These are phyloP conservation scores for Pythium apleroticum DNA, from an alignment of 352 stramenopile genomes.

Conservation along the genomic window DNA sequence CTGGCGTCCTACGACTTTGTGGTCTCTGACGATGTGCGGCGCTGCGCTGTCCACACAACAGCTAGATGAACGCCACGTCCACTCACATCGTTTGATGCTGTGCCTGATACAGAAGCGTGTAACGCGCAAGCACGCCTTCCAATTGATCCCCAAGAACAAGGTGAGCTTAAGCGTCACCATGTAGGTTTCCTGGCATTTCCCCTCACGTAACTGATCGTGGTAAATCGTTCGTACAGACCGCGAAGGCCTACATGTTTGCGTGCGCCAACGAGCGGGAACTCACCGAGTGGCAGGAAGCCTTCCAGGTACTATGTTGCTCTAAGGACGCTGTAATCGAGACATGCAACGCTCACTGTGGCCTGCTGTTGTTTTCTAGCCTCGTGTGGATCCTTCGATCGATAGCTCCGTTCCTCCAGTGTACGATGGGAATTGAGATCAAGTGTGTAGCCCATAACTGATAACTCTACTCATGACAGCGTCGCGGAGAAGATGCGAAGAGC, in stretches of 20 bases:
- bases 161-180: too few relatives aligned
- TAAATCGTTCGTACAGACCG: constrained; percentile 23
- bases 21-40: constrained; percentile 40
- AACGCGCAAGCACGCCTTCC: constrained; percentile 63
- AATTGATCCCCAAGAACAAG: constrained; percentile 54
- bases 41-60: background rate
- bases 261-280: constrained; percentile 59
- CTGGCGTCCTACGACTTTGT: constrained; percentile 51
- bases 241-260: constrained; percentile 59
- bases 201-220: too few relatives aligned
- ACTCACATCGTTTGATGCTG: background rate
- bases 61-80: background rate
- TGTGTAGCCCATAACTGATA: background rate
- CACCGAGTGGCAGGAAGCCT: constrained; percentile 52
- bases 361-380: background rate
- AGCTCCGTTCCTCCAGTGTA: background rate
- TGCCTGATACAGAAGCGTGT: constrained; percentile 46
- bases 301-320: constrained; percentile 28
- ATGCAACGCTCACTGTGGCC: background rate
- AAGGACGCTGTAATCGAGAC: background rate
- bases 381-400: background rate
- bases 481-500: constrained; percentile 54
- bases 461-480: constrained; percentile 27
- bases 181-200: too few relatives aligned
- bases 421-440: constrained; percentile 25